These are phyloP conservation scores for Naganishia kalamii DNA, from an alignment of 768 basidiomycete genomes.

Conservation along the genomic window DNA sequence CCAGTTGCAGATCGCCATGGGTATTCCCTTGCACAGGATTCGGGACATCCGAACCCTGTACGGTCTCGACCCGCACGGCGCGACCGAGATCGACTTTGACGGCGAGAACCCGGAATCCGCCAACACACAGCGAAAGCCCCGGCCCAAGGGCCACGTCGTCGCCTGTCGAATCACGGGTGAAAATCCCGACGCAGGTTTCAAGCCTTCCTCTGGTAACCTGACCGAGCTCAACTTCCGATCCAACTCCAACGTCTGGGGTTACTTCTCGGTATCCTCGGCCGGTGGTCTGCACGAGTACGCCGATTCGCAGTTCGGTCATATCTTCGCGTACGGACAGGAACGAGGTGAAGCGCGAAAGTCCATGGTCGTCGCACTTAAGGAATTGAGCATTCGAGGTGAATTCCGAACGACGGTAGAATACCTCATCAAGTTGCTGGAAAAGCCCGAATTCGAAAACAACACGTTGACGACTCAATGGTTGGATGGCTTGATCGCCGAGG, in stretches of 20 bases:
- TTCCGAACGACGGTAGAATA: conserved; percentile 99
- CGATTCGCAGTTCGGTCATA: conserved; percentile 98
- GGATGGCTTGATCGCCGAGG: conserved; percentile 91
- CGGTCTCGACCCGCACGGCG: conserved; percentile 80
- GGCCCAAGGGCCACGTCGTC: conserved; percentile 95
- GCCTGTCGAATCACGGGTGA: conserved; percentile 99
- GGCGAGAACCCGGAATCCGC: conserved; percentile 81
- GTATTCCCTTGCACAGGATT: conserved; percentile 89
- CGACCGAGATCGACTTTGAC: conserved; percentile 94
- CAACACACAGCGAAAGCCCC: conserved; percentile 85
- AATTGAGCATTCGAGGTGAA: conserved; percentile 95
- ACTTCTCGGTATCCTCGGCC: conserved; percentile 92
- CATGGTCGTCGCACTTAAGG: conserved; percentile 98
- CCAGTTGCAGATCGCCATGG: conserved; percentile 97
- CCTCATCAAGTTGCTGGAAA: conserved; percentile 91
- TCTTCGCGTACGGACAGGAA: conserved; percentile 97
- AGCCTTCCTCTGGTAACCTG: conserved; percentile 91
- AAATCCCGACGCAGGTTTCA: conserved; percentile 99
- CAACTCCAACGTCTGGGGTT: conserved; percentile 99
- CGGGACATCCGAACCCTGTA: conserved; percentile 92
- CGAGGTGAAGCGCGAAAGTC: conserved; percentile 92
- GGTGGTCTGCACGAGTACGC: conserved; percentile 98
- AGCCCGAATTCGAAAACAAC: conserved; percentile 93
- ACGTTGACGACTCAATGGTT: conserved; percentile 98
- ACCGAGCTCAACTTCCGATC: conserved; percentile 99